Base-by-base conservation (phyloP, 306 rosid species). In the Inga laurina region DNA sequence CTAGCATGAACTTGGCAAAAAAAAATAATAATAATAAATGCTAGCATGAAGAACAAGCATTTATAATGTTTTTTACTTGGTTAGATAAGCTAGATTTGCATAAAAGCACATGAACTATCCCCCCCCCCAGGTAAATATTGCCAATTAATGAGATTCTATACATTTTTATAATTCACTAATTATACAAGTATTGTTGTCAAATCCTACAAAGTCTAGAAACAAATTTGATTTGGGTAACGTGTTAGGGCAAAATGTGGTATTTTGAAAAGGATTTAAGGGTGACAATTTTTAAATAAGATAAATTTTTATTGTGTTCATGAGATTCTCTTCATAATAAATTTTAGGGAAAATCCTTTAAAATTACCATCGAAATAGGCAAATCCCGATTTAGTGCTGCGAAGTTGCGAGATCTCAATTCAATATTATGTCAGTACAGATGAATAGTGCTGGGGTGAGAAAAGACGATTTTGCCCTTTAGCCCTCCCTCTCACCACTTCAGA, bases 31-130 rank as follows among this genome's bases (percentile, higher is more conserved):
- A n/a, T n/a, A n/a, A 12, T 22, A 13, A 62, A 65, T 65, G n/a
- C 71, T 12, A 16, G 9, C 8, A 65, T 65, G 71, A 65, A 15
- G 44, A 32, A 32, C 71, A 32, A 32, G 71, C 43, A 32, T 30
- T 32, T 65, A 6, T 16, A 65, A 32, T 65, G 32, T 65, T 43
- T 32, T 65, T 7, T 14, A 22, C 44, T 32, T 14, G 11, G 41
- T 14, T 15, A 32, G 71, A 32, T 32, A 16, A 14, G 70, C 18
- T 0, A 4, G 12, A 65, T 14, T 65, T 30, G 10, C 10, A 32
- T 32, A 30, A n/a, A 15, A 75, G n/a, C 62, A 71, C 75, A 78
- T 39, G 56, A 79, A 52, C 46, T 34, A 32, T n/a, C n/a, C 30
- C 57, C 49, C 71, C 15, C 46, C 22, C 14, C 18, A 18, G 21